Evolutionary conservation across 805 yeast genomes (phyloP).

Genomic region (Saccharomycopsis lassenensis): DNA sequence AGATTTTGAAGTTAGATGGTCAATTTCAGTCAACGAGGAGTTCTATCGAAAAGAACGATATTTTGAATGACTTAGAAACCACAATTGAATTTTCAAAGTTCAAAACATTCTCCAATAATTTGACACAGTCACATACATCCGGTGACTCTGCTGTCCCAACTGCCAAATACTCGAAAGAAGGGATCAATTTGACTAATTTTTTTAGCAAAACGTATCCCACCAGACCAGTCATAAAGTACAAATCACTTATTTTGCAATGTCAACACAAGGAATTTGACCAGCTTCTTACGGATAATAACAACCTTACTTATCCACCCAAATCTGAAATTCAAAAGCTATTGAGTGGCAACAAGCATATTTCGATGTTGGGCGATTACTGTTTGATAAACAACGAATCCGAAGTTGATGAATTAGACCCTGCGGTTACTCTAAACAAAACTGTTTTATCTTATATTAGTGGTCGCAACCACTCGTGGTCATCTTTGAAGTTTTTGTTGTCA

Average conservation of each 20-base stretch:
- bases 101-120: slow-evolving; percentile 5
- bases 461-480: slow-evolving; percentile 70
- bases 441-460: slow-evolving; percentile 59
- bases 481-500: slow-evolving; percentile 55
- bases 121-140: neutral
- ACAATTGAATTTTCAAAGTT: slow-evolving; percentile 16
- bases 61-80: slow-evolving; percentile 11
- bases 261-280: slow-evolving; percentile 12
- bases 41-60: slow-evolving; percentile 2
- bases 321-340: slow-evolving; percentile 1
- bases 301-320: slow-evolving; percentile 6
- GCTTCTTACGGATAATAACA: slow-evolving; percentile 1
- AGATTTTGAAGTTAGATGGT: slow-evolving; percentile 14
- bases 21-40: slow-evolving; percentile 5
- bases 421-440: slow-evolving; percentile 21
- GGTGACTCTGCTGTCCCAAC: neutral
- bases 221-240: slow-evolving; percentile 16
- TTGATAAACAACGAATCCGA: slow-evolving; percentile 1
- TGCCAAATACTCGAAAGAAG: slow-evolving; percentile 17
- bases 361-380: slow-evolving; percentile 2
- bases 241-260: slow-evolving; percentile 13
- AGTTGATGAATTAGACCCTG: slow-evolving; percentile 4
- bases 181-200: slow-evolving; percentile 16
- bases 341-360: neutral
- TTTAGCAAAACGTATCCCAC: slow-evolving; percentile 13